phyloP scores from a whole-genome alignment of 306 rosid species.

The Cucurbita pepo region DNA sequence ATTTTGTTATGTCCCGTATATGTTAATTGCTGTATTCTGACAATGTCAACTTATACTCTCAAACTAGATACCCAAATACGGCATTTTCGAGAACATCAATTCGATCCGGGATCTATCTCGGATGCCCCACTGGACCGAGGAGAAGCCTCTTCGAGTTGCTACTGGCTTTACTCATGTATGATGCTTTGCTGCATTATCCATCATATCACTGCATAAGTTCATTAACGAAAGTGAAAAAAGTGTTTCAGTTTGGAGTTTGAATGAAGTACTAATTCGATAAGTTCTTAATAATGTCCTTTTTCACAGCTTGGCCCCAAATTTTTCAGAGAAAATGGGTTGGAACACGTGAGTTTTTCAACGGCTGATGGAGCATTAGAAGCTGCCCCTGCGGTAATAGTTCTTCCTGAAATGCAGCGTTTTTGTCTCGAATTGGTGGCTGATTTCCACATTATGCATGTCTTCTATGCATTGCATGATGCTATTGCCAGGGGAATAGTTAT shows the following conservation, averaged over 20 bases:
- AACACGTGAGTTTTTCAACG: constrained; percentile 70
- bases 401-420: background rate
- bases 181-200: background rate
- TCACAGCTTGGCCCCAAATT: constrained; percentile 84
- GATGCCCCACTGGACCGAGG: constrained; percentile 83
- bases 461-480: background rate
- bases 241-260: background rate
- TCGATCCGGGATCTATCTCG: constrained; percentile 56
- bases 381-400: constrained; percentile 74
- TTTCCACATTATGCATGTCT: background rate
- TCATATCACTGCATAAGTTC: background rate
- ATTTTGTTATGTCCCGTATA: background rate
- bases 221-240: background rate
- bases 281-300: constrained; percentile 4
- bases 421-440: background rate
- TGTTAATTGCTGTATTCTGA: background rate
- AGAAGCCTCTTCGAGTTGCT: constrained; percentile 77
- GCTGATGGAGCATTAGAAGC: constrained; percentile 99
- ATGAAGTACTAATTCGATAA: background rate
- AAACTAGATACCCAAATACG: constrained; percentile 66
- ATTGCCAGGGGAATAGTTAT: background rate
- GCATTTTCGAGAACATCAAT: constrained; percentile 74
- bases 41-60: constrained; percentile 12
- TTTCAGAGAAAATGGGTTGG: constrained; percentile 61
- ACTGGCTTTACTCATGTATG: constrained; percentile 86